Base-by-base conservation (phyloP, 805 yeast genomes). In the Candida saitoana region DNA sequence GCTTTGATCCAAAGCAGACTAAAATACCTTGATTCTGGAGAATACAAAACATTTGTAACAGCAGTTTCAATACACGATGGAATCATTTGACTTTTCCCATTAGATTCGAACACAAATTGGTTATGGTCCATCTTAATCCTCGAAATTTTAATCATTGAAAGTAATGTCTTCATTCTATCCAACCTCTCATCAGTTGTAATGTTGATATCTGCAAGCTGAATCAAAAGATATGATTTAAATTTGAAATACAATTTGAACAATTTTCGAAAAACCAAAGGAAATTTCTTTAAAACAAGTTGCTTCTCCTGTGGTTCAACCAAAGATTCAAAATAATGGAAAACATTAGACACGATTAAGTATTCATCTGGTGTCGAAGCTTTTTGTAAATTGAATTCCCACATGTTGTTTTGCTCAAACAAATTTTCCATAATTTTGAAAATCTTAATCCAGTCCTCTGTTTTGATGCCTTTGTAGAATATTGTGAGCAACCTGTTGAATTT, bases 51-150 rank as follows among this genome's bases (percentile, higher is more conserved):
- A 49, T 84, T 78, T 0, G 77, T 69, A 27, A 90, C 67, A 11
- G 93, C 87, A 2, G 89, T 72, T 59, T 91, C 98, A 41, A 91
- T 71, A 57, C 89, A 83, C 1, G 96, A 84, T 3, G 97, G 96
- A 15, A 90, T 56, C 11, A 18, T 16, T 16, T 54, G 50, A 3
- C 53, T 59, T 11, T 49, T 52, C 14, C 53, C 56, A 5, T 5
- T 22, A 3, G 72, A 68, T 32, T 72, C 74, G 41, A 64, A 65
- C 1, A 65, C 65, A 44, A 70, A 66, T 39, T 59, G 70, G 33
- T 57, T 60, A n/a, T 61, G 69, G 36, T 55, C 51, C 90, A 88
- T 89, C 56, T 87, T 80, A 50, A 83, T 61, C 43, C 86, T 74
- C 30, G 80, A 65, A 25, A 84, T 74, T 31, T 84, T 82, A 24